Percentiles rank a stretch among this genome's conserved stretches.
These are phyloP conservation scores for Colletotrichum karsti DNA, from an alignment of 2,329 filamentous ascomycete genomes.

Conservation along the genomic window DNA sequence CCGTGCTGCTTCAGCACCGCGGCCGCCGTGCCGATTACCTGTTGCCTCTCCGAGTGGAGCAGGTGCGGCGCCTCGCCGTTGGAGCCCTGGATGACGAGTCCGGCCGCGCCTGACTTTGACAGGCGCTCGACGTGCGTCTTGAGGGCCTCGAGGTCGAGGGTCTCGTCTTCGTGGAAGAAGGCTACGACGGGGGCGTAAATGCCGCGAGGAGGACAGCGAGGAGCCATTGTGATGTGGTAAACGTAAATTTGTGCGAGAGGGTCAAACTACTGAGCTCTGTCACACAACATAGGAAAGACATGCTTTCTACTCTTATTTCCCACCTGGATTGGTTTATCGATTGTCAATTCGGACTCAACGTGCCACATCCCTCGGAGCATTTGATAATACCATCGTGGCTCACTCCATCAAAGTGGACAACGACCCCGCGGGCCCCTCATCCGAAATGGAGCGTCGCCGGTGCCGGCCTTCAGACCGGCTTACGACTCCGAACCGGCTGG, in stretches of 20 bases:
- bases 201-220: constrained; percentile 34
- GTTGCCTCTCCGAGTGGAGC: constrained; percentile 64
- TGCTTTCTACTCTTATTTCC: constrained; percentile 9
- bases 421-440: constrained; percentile 15
- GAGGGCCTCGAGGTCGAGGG: constrained; percentile 48
- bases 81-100: constrained; percentile 55
- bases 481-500: constrained; percentile 17
- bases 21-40: constrained; percentile 63
- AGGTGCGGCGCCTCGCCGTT: constrained; percentile 57
- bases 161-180: constrained; percentile 48
- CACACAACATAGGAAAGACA: neutral
- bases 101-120: constrained; percentile 52
- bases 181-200: constrained; percentile 55
- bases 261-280: too few relatives aligned
- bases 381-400: neutral
- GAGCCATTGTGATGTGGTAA: constrained; percentile 5
- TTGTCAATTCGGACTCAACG: neutral
- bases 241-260: neutral
- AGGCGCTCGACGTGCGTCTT: constrained; percentile 49
- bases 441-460: constrained; percentile 12
- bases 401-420: neutral
- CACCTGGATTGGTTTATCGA: neutral
- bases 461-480: constrained; percentile 16
- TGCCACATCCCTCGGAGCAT: constrained; percentile 11
- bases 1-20: constrained; percentile 53